Evolutionary conservation across 1,284 basidiomycete species (phyloP).

Genomic region (Puccinia horiana): DNA sequence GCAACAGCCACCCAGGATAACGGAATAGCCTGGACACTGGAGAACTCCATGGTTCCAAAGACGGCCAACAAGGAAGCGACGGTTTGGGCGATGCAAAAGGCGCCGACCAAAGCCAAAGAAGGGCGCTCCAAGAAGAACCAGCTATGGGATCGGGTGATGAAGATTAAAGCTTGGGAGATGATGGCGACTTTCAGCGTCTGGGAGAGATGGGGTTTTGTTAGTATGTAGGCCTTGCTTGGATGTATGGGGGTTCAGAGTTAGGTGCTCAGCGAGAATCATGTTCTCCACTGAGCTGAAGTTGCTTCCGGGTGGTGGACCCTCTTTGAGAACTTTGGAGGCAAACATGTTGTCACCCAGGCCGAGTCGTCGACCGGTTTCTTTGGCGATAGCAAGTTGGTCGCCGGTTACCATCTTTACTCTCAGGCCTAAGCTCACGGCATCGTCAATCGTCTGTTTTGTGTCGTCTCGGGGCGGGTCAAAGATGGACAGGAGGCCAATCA

Average conservation of each 20-base stretch:
- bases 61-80: conserved; percentile 92
- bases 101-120: conserved; percentile 79
- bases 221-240: too few relatives aligned
- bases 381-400: conserved; percentile 98
- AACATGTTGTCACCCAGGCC: conserved; percentile 97
- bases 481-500: conserved; percentile 94
- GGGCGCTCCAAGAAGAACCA: conserved; percentile 99
- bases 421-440: conserved; percentile 91
- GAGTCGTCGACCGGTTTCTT: conserved; percentile 97
- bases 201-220: too few relatives aligned
- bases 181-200: conserved; percentile 93
- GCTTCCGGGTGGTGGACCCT: conserved; percentile 74
- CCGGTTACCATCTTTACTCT: conserved; percentile 99
- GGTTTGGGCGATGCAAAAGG: conserved; percentile 89
- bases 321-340: conserved; percentile 89
- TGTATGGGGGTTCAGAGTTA: too few relatives aligned
- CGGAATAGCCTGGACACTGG: conserved; percentile 64
- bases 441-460: conserved; percentile 98
- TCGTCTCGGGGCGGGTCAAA: conserved; percentile 97
- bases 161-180: conserved; percentile 96
- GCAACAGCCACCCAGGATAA: conserved; percentile 95
- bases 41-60: conserved; percentile 86
- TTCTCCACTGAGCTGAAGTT: conserved; percentile 67
- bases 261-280: conserved; percentile 59
- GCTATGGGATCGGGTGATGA: conserved; percentile 90